Base-by-base conservation (phyloP, 768 basidiomycete genomes). In the Rhizopogon vesiculosus region DNA sequence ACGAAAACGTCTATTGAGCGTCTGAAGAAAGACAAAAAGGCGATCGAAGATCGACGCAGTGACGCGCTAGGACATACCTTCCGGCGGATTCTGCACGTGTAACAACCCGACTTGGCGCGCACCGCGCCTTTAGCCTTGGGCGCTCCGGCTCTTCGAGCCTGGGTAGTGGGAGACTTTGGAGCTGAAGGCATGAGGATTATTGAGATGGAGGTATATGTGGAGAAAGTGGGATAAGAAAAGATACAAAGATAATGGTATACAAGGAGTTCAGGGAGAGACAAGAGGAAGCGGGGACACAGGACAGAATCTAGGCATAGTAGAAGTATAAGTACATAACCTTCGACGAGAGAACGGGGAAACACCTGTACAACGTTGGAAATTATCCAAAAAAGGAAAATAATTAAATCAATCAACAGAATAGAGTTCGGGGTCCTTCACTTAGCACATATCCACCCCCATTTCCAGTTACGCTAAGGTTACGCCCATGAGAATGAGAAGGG, bases 21-120 rank as follows among this genome's bases (percentile, higher is more conserved):
- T 35, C 22, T 42, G 58, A 50, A 58, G 57, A 48, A 59, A 22
- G 57, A 38, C 28, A 25, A 55, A 19, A 7, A 46, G 48, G 55
- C 56, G 51, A 41, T 53, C 46, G 44, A 56, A 51, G 38, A 61
- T 43, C 45, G 45, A 55, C 57, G 52, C 19, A 42, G 51, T 44
- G 29, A 52, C 51, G 22, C 6, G 41, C 25, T 54, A 40, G 42
- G 41, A 69, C 70, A 42, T 49, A 89, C 90, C 87, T 92, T 91
- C 64, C 90, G 79, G 61, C 91, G 82, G 41, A 92, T 89, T 64
- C 90, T 81, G 75, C 90, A 92, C 55, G 90, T 92, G 74, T 91
- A 92, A 69, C 91, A 93, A 61, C 91, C 90, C 52, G 88, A 87
- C 80, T 92, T 92, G 54, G 89, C 90, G 67, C 90, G 85, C 29